Evolutionary conservation across 805 yeast genomes (phyloP), one percentile per base, ranked within the genome.

Genomic region (Yarrowia hollandica): DNA sequence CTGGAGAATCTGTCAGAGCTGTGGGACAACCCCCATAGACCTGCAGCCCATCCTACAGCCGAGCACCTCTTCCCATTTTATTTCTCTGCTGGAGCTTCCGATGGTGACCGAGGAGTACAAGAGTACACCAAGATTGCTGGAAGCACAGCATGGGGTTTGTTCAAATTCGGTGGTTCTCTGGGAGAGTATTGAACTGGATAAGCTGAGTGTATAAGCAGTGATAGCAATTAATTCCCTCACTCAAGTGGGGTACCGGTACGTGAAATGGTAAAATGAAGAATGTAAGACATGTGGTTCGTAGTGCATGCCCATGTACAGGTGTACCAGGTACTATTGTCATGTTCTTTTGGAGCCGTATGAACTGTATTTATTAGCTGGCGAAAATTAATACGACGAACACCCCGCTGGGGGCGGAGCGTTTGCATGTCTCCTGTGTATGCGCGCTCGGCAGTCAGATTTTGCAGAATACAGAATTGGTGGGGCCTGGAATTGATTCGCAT

Each of bases 21-120:
- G 11, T 69, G 77, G 25, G 64, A 68, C 4, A 64, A 83, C 48
- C 65, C 74, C 46, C 65, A 68, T 14, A 64, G 69, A 5, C 61
- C 67, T 1, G 64, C 68, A 4, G 85, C 92, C 0, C 95, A 88
- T 70, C 95, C 95, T 9, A 83, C 91, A 0, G 72, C 83, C 52
- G 95, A 88, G 63, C 95, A 88, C 70, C 81, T 88, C 62, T 70
- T 82, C 64, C 92, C 92, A 1, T 64, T 84, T 7, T 80, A 82
- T 33, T 88, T 82, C 39, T 82, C 83, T 2, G 82, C 85, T 25
- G 80, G 85, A 28, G 76, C 81, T 18, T 71, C 75, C 21, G 59
- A 55, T 23, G 50, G 50, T 1, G 59, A 55, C n/a, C n/a, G 11
- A 30, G 59, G 59, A 3, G 19, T 21, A 10, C 59, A 55, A 23